Conservation (phyloP, 176 grass and related monocot species). For the Bothriochloa decipiens region DNA sequence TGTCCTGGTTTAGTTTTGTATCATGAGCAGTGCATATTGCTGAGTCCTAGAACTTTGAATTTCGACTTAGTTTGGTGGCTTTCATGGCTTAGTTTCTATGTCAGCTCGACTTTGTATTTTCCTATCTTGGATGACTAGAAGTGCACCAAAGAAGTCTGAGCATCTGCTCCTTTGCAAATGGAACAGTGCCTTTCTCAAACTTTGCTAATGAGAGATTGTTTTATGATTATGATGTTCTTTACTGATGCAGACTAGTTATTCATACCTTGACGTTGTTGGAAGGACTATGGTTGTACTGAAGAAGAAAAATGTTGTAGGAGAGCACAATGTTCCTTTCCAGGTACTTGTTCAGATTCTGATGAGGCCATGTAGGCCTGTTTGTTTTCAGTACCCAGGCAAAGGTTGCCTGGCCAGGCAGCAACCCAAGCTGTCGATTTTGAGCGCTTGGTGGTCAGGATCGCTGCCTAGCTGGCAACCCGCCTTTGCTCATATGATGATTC, state of each 20-base stretch:
- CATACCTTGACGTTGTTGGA: constrained; percentile 78
- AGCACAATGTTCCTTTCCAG: constrained; percentile 77
- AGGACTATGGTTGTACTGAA: constrained; percentile 70
- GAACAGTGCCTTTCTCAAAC: not conserved
- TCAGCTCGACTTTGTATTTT: not conserved
- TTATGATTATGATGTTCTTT: constrained; percentile 12
- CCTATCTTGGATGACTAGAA: not conserved
- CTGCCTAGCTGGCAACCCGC: not conserved
- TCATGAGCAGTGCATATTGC: constrained; percentile 8
- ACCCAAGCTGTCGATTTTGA: not conserved
- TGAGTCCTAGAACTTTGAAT: not conserved
- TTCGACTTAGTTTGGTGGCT: not conserved
- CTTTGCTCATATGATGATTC: not conserved
- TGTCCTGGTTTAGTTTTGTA: not conserved
- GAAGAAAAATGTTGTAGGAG: constrained; percentile 74
- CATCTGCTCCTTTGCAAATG: not conserved
- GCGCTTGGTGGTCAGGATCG: not conserved
- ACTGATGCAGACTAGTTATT: constrained; percentile 67
- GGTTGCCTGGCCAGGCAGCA: not conserved
- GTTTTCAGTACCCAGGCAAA: not conserved
- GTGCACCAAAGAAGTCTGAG: not conserved
- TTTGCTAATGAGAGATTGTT: not conserved
- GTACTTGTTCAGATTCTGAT: constrained; percentile 36
- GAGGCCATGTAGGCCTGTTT: not conserved
- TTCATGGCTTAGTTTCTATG: not conserved